A percentile compares a stretch with the other conserved stretches of the same genome.
These are phyloP conservation scores for Russula brevipes DNA, from an alignment of 768 basidiomycete species.

Conservation along the genomic window DNA sequence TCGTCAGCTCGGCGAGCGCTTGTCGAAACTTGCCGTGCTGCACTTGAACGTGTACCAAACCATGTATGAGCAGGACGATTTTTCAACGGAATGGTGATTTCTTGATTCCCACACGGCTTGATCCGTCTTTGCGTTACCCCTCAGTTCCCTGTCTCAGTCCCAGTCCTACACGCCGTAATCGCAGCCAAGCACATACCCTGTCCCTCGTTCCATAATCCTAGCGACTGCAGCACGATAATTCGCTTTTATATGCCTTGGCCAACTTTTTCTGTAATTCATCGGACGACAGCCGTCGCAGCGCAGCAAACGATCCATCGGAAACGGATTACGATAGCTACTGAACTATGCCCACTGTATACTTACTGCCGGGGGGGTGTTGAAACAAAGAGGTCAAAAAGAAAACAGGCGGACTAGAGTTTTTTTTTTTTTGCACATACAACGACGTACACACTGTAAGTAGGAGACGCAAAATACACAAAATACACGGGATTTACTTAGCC, in stretches of 20 bases:
- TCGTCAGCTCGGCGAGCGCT: conserved; percentile 59
- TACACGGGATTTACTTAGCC: not conserved
- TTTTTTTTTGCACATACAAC: not conserved
- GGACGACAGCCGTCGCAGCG: conserved; percentile 10
- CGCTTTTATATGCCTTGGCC: conserved; percentile 12
- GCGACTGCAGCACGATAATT: conserved; percentile 16
- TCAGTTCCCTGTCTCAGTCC: not conserved
- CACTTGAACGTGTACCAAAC: conserved; percentile 72
- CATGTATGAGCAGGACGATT: conserved; percentile 68
- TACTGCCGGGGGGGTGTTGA: conserved; percentile 4
- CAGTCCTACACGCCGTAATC: conserved; percentile 10
- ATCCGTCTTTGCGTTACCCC: conserved; percentile 17
- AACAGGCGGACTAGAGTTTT: not conserved
- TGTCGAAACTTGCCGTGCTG: conserved; percentile 65
- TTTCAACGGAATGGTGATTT: conserved; percentile 30
- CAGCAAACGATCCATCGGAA: conserved; percentile 10
- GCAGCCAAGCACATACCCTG: conserved; percentile 22
- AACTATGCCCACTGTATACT: conserved; percentile 17
- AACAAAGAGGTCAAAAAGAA: not conserved
- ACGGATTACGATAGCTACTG: conserved; percentile 16
- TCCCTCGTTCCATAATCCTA: conserved; percentile 6
- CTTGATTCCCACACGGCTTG: conserved; percentile 1
- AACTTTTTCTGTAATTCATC: conserved; percentile 3
- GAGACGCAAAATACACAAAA: not conserved
- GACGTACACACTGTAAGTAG: not conserved